Conservation (phyloP, 1,284 basidiomycete species). For the Cutaneotrichosporon sp. region DNA sequence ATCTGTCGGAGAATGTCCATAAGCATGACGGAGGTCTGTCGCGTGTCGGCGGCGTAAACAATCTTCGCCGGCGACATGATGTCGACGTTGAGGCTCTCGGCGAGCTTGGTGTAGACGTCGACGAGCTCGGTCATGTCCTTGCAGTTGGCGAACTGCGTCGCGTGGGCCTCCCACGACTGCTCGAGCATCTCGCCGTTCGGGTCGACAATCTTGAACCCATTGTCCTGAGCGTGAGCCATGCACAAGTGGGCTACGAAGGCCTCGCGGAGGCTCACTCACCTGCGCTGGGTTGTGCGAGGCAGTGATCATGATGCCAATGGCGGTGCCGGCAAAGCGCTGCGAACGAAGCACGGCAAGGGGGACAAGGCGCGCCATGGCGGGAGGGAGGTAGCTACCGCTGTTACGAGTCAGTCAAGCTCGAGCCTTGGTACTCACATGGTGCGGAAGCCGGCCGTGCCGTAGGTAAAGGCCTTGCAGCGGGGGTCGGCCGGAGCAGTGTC, state of each 20-base stretch:
- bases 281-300: conserved; percentile 97
- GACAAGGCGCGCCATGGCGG: conserved; percentile 88
- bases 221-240: conserved; percentile 61
- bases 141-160: conserved; percentile 86
- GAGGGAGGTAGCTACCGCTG: conserved; percentile 77
- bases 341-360: conserved; percentile 85
- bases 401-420: neutral
- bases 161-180: conserved; percentile 83
- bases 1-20: conserved; percentile 78
- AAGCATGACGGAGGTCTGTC: conserved; percentile 80
- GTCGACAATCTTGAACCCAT: conserved; percentile 97
- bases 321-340: conserved; percentile 81
- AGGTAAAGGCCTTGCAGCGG: conserved; percentile 62
- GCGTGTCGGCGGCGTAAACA: conserved; percentile 88
- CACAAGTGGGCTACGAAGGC: neutral
- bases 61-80: conserved; percentile 70
- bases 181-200: conserved; percentile 99
- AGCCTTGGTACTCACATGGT: conserved; percentile 62
- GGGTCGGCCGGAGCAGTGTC: conserved; percentile 25
- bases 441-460: conserved; percentile 94
- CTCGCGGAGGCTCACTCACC: conserved; percentile 56
- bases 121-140: conserved; percentile 67
- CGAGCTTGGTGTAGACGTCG: conserved; percentile 60
- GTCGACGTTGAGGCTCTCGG: conserved; percentile 69
- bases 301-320: conserved; percentile 97